Base-by-base conservation (phyloP, 2,329 filamentous ascomycete species). In the Chaetomium strumarium region DNA sequence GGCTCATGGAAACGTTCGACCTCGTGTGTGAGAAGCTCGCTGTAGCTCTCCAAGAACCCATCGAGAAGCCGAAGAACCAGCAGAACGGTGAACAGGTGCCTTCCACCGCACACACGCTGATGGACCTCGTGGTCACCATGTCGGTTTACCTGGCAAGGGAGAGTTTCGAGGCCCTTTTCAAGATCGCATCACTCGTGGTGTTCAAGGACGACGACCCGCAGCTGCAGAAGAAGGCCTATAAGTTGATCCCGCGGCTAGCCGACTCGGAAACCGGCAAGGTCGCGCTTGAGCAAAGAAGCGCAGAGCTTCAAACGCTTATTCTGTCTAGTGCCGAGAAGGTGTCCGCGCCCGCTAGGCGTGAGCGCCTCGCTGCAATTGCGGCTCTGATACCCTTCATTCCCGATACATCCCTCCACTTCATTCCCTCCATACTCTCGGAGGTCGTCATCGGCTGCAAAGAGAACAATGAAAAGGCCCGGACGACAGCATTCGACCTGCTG, bases 211-310 rank as follows among this genome's bases (percentile, higher is more conserved):
- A 88, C 36, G 92, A 97, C 65, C 87, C 92, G 10, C 92, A 97
- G 68, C 75, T 99, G 34, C 92, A 97, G 69, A 99, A 99, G 81
- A 99, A 99, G 72, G 92, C 93, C 0, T 99, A 99, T 76, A 97
- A 97, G 75, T 80, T 99, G 47, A 95, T 99, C 46, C 92, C 93
- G 3, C 85, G 93, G 50, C 80, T 99, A 38, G 86, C 88, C 1
- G 86, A 88, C 58, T 95, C 91, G 1, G 81, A 88, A 33, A 80
- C 79, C 45, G 93, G 93, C 42, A 82, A 80, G 60, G 72, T 75
- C n/a, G 91, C 92, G 3, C 78, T 99, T 2, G 70, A 78, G 57
- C 85, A 91, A 64, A 83, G 91, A 49, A 89, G 82, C 60, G 69
- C 70, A 0, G 90, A 96, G 64, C 75, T 99, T 17, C 92, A 96